Base-by-base conservation (phyloP, 176 grass and related monocot species). In the Triticum monococcum region DNA sequence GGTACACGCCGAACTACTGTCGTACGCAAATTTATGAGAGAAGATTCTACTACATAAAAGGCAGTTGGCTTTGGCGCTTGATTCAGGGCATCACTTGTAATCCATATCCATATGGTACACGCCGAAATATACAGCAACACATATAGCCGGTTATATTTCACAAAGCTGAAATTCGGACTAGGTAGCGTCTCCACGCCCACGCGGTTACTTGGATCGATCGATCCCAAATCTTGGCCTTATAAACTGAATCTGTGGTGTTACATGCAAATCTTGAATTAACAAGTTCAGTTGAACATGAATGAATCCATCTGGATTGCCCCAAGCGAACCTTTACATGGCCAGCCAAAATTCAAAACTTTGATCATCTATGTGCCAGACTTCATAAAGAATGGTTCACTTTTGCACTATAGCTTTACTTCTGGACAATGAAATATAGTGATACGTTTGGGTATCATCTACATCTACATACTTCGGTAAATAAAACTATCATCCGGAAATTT, bases 261-360 rank as follows among this genome's bases (percentile, higher is more conserved):
- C 50, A 54, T 18, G 50, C 6, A 54, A 54, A 17, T 54, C 16
- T 18, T 54, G 50, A 54, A 54, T 54, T 5, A 54, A 54, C 50
- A 54, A 54, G 50, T 54, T 54, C 5, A 54, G 14, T 17, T 54
- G 50, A 54, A 54, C 16, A 54, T 18, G 50, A 54, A 54, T 9
- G 25, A 64, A 72, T 71, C 24, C 20, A 63, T 20, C 45, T 70
- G 43, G 37, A 72, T 72, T 73, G 65, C 72, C 18, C 63, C 18
- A 28, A 10, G 50, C 7, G 40, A 87, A 59, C 28, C 81, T 72
- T 64, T 77, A 64, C 33, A 79, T 30, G 22, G 20, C 37, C 33
- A 82, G 20, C 37, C 40, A 90, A 87, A 87, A 56, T 45, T 64
- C 20, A 6, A 3, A 78, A 64, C 5, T 83, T 31, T 17, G 40